These are phyloP conservation scores for Ophiocordyceps camponoti-rufipedis DNA, from an alignment of 2,329 filamentous ascomycete genomes.

Conservation along the genomic window DNA sequence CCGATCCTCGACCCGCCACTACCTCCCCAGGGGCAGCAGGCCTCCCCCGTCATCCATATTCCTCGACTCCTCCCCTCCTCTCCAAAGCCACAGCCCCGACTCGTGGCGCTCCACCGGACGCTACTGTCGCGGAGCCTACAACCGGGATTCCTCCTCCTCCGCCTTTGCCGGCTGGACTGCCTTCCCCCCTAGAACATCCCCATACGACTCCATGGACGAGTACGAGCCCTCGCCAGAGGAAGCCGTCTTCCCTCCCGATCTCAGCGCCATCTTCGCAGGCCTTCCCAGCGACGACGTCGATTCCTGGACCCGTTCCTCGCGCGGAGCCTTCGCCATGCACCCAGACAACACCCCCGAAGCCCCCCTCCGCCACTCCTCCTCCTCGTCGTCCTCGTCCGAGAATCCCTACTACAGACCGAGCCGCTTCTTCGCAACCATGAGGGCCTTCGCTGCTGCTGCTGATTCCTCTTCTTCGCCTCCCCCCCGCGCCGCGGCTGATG, in stretches of 20 bases:
- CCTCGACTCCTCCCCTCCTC: not conserved
- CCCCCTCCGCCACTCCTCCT: not conserved
- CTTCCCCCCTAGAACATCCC: not conserved
- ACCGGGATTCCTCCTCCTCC: not conserved
- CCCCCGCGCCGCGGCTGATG: not conserved
- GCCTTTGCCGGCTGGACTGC: not conserved
- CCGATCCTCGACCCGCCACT: not conserved
- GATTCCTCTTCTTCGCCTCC: too few relatives aligned
- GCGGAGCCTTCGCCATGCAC: slow-evolving; percentile 2
- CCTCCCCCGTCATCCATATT: not conserved
- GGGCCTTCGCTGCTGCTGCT: not conserved
- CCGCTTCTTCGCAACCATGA: slow-evolving; percentile 3
- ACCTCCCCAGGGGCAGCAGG: not conserved
- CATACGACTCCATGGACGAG: not conserved
- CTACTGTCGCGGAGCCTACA: slow-evolving; percentile 1
- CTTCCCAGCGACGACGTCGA: not conserved
- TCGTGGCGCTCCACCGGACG: not conserved
- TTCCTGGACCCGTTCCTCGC: slow-evolving; percentile 1
- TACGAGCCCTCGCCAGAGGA: not conserved
- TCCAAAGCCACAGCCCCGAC: not conserved
- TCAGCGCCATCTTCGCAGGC: not conserved
- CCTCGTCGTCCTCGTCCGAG: slow-evolving; percentile 8
- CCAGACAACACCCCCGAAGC: not conserved
- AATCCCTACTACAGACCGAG: slow-evolving; percentile 17
- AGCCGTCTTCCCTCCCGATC: not conserved